Evolutionary conservation across 2,329 filamentous ascomycete species (phyloP), one percentile per base, ranked within the genome.

Genomic region (Verticillium klebahnii): DNA sequence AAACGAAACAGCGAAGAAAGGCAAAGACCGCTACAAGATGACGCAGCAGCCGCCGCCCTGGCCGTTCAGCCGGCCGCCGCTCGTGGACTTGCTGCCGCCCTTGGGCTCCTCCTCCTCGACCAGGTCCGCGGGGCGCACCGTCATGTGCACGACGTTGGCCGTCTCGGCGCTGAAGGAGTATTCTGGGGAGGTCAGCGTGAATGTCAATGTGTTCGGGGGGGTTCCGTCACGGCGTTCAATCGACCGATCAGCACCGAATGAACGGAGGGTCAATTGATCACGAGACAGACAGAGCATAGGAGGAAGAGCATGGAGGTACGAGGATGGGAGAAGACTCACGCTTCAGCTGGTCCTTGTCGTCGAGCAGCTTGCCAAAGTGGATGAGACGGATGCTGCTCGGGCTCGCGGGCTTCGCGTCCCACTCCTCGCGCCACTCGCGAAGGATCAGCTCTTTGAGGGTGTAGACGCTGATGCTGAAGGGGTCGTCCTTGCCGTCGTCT

Each of bases 131-230:
- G 93, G 93, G 68, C 91, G 90, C 68, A 97, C 88, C 6, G 91
- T 94, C 92, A 97, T 96, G 75, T 97, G 93, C n/a, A 97, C 88
- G 32, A 96, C 91, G 67, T 96, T 96, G 8, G 91, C 86, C 12
- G 83, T 80, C 65, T 92, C 89, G 34, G 82, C 81, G 70, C 86
- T 90, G 71, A 96, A 92, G 64, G 87, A 89, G 70, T 91, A 93
- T 67, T 93, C 92, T 96, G 69, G 5, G 23, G 29, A 17, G 17
- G 37, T 50, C 40, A 50, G 17, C 6, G 39, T 40, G 5, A 29
- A 29, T 29, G 3, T 40, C 39, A 40, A 6, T 45, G 56, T 32
- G 14, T 17, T n/a, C 29, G 14, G 29, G 19, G 31, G 6, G 25
- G 25, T 36, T 40, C 31, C 14, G 57, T 15, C 31, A 11, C 31